phyloP scores from a whole-genome alignment of 768 basidiomycete genomes.

The Russula dissimulans region DNA sequence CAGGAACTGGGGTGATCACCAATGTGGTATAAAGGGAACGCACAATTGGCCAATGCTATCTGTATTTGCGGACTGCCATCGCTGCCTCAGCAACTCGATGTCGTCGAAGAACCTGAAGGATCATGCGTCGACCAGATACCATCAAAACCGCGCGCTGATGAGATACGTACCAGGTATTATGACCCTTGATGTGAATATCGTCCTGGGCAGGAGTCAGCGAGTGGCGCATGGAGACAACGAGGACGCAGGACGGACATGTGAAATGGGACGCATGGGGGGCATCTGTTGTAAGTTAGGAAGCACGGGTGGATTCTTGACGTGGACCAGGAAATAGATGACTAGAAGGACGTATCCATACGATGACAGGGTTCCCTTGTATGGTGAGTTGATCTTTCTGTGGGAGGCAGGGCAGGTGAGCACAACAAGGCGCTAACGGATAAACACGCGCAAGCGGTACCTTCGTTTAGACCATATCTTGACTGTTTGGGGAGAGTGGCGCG shows the following conservation, averaged over 20 bases:
- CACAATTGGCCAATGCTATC: constrained; percentile 92
- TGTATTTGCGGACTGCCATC: constrained; percentile 90
- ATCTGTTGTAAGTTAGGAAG: constrained; percentile 94
- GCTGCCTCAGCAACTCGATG: constrained; percentile 80
- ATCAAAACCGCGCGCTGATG: not conserved
- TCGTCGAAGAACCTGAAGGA: constrained; percentile 83
- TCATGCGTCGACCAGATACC: not conserved
- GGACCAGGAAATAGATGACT: constrained; percentile 95
- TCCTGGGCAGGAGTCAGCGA: constrained; percentile 38
- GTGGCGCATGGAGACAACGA: constrained; percentile 1
- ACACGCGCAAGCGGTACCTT: constrained; percentile 37
- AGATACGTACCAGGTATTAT: constrained; percentile 58
- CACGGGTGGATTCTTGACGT: constrained; percentile 95
- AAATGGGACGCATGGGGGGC: constrained; percentile 81
- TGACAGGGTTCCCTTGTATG: constrained; percentile 92
- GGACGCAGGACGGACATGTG: constrained; percentile 40
- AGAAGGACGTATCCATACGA: constrained; percentile 97
- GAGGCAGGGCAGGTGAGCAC: not conserved
- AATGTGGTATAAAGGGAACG: constrained; percentile 24
- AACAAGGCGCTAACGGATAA: constrained; percentile 15
- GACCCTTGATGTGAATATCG: constrained; percentile 69
- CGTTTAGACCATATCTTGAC: constrained; percentile 99
- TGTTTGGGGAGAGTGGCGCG: constrained; percentile 25
- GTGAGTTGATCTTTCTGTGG: constrained; percentile 91
- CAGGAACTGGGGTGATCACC: constrained; percentile 1